A percentile compares a stretch with the other conserved stretches of the same genome.
Conservation (phyloP, 352 stramenopile species). For the Globisporangium ultimum region DNA sequence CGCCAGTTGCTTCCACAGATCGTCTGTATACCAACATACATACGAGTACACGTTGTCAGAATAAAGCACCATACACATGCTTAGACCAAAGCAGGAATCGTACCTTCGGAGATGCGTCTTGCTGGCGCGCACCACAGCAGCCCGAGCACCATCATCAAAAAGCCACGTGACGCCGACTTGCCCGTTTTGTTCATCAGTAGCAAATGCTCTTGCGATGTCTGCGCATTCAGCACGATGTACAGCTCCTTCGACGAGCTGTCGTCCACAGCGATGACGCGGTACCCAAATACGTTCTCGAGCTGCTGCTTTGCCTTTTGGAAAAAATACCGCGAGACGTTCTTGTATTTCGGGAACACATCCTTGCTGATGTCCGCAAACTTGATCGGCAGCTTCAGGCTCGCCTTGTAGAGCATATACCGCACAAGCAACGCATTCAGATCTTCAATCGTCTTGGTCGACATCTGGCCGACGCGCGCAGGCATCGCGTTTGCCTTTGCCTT, state of each 20-base stretch:
- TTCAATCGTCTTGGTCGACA: slow-evolving; percentile 62
- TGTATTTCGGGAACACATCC: slow-evolving; percentile 77
- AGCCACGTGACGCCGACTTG: slow-evolving; percentile 49
- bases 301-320: slow-evolving; percentile 76
- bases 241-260: slow-evolving; percentile 62
- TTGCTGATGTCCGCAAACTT: slow-evolving; percentile 83
- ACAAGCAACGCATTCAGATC: slow-evolving; percentile 75
- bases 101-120: slow-evolving; percentile 70
- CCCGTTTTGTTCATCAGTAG: slow-evolving; percentile 72
- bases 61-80: not conserved
- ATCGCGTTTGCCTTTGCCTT: slow-evolving; percentile 31
- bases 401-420: slow-evolving; percentile 86
- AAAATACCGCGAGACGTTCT: slow-evolving; percentile 77
- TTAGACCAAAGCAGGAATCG: not conserved
- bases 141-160: slow-evolving; percentile 81
- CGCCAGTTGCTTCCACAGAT: slow-evolving; percentile 77
- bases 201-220: slow-evolving; percentile 69
- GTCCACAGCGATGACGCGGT: slow-evolving; percentile 68
- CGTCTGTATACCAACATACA: slow-evolving; percentile 28
- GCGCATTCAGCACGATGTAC: slow-evolving; percentile 77
- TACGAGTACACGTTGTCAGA: not conserved
- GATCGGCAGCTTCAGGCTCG: slow-evolving; percentile 68
- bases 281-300: slow-evolving; percentile 75
- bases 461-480: slow-evolving; percentile 40
- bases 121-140: slow-evolving; percentile 75